A percentile compares a stretch with the other conserved stretches of the same genome.
phyloP scores from a whole-genome alignment of 2,329 filamentous ascomycete genomes.

The Paraphoma chrysanthemicola region DNA sequence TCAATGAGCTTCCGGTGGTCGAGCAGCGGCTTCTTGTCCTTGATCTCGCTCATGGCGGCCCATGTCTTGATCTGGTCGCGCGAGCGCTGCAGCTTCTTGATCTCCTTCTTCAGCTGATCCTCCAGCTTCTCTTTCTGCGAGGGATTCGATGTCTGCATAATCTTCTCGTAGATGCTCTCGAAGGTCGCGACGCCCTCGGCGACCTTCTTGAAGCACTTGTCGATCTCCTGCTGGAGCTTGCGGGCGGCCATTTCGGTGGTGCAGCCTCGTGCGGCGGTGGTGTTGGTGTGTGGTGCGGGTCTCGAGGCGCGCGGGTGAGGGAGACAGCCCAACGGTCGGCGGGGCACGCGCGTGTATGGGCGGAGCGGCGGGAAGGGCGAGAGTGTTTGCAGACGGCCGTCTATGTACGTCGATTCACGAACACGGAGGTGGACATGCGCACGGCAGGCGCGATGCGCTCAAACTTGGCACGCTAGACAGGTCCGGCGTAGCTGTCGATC shows the following conservation, averaged over 20 bases:
- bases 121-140: constrained; percentile 98
- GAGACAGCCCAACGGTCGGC: constrained; percentile 12
- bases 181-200: constrained; percentile 90
- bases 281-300: constrained; percentile 14
- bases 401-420: constrained; percentile 29
- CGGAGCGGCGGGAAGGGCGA: constrained; percentile 16
- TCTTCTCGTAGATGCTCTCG: constrained; percentile 96
- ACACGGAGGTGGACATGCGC: constrained; percentile 7
- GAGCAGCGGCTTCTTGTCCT: constrained; percentile 94
- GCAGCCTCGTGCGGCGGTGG: constrained; percentile 42
- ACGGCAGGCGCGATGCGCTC: not conserved
- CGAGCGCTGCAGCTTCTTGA: constrained; percentile 98
- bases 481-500: not conserved
- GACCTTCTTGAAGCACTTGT: constrained; percentile 99
- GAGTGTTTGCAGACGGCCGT: not conserved
- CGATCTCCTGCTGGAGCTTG: constrained; percentile 97
- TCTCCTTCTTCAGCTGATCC: constrained; percentile 97
- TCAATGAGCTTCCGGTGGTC: constrained; percentile 97
- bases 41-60: constrained; percentile 98
- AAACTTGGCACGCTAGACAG: not conserved
- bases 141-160: constrained; percentile 87
- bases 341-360: constrained; percentile 27
- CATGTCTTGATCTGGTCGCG: constrained; percentile 99
- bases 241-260: constrained; percentile 80
- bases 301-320: constrained; percentile 18